A percentile compares a stretch with the other conserved stretches of the same genome.
Evolutionary conservation across 2,329 filamentous ascomycete species (phyloP).

Genomic region (Lachnellula cervina): DNA sequence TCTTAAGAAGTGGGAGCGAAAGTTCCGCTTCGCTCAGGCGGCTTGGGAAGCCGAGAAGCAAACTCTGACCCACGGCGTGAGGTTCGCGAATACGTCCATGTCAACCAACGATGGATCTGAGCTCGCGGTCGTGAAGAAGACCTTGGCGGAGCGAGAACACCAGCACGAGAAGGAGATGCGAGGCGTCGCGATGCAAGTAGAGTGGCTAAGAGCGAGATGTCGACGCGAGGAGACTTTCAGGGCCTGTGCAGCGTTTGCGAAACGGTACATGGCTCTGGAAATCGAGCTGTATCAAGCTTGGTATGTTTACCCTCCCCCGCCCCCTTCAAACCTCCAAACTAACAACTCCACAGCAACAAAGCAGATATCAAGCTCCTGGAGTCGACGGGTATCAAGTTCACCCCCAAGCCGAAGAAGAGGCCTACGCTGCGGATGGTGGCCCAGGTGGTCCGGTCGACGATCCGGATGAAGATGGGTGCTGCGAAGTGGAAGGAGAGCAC

Average conservation of each 20-base stretch:
- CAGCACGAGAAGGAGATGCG: conserved; percentile 71
- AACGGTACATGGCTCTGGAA: conserved; percentile 74
- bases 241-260: conserved; percentile 76
- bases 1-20: conserved; percentile 31
- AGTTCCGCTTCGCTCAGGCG: conserved; percentile 37
- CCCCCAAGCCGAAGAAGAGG: conserved; percentile 10
- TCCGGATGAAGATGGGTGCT: conserved; percentile 46
- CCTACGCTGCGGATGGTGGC: conserved; percentile 42
- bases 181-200: conserved; percentile 82
- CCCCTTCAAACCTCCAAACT: conserved; percentile 13
- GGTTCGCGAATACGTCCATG: conserved; percentile 36
- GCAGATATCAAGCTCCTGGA: conserved; percentile 82
- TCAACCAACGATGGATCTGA: conserved; percentile 35
- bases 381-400: conserved; percentile 63
- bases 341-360: conserved; percentile 65
- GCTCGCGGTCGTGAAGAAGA: conserved; percentile 33
- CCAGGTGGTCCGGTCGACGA: conserved; percentile 42
- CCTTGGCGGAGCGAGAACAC: conserved; percentile 45
- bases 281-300: conserved; percentile 83
- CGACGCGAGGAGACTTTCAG: conserved; percentile 76
- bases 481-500: conserved; percentile 45
- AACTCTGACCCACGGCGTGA: conserved; percentile 35
- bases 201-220: conserved; percentile 80
- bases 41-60: conserved; percentile 40
- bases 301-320: conserved; percentile 51